These are phyloP conservation scores for Solanum rostratum DNA, from an alignment of 257 asterid species.

Conservation along the genomic window DNA sequence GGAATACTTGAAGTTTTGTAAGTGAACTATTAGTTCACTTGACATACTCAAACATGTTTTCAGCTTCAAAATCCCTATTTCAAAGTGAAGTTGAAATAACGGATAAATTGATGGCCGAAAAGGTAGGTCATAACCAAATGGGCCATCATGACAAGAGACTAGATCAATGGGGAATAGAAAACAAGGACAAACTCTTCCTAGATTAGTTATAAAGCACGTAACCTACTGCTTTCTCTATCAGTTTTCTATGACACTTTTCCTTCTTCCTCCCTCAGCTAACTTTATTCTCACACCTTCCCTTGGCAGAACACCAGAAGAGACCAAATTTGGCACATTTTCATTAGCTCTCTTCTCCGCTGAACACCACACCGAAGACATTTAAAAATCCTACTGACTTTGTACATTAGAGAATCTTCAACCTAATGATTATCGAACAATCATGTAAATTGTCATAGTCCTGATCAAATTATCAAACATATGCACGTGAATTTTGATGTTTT, in stretches of 20 bases:
- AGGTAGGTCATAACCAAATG: neutral
- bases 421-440: neutral
- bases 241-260: neutral
- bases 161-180: neutral
- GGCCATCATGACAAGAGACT: neutral
- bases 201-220: neutral
- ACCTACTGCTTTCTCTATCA: neutral
- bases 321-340: neutral
- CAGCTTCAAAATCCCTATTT: neutral
- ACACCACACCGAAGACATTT: neutral
- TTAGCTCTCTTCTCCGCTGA: neutral
- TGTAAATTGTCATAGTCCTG: neutral
- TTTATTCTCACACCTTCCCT: neutral
- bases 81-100: neutral
- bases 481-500: neutral
- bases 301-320: neutral
- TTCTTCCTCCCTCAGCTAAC: neutral
- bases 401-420: neutral
- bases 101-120: neutral
- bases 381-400: neutral
- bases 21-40: neutral
- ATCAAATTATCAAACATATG: neutral
- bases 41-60: neutral
- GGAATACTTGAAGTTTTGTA: neutral
- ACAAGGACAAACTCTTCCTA: neutral